These are phyloP conservation scores for Fusarium albosuccineum DNA, from an alignment of 2,329 filamentous ascomycete genomes.

Conservation along the genomic window DNA sequence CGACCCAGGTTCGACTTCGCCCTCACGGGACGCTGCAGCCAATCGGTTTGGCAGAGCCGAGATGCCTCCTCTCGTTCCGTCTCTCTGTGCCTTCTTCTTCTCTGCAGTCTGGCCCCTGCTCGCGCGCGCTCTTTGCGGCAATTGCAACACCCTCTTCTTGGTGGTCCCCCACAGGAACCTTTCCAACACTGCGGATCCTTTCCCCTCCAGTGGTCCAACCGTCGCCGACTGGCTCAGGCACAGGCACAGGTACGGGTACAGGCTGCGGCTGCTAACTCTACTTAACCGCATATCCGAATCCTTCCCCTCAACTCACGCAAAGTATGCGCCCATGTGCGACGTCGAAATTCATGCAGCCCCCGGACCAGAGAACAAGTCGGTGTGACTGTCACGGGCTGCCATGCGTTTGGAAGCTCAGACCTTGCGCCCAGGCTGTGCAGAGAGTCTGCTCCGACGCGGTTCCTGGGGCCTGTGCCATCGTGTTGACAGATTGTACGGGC, in stretches of 20 bases:
- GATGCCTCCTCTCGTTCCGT: slow-evolving; percentile 4
- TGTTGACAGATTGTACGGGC: slow-evolving; percentile 30
- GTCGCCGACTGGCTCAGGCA: slow-evolving; percentile 27
- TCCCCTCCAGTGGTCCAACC: slow-evolving; percentile 33
- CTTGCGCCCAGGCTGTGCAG: slow-evolving; percentile 36
- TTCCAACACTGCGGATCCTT: slow-evolving; percentile 36
- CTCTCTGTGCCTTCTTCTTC: slow-evolving; percentile 9
- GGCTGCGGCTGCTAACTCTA: slow-evolving; percentile 1
- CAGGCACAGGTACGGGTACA: slow-evolving; percentile 20
- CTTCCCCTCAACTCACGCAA: slow-evolving; percentile 30
- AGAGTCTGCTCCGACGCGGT: slow-evolving; percentile 13
- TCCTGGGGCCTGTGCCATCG: slow-evolving; percentile 25
- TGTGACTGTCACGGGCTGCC: slow-evolving; percentile 41
- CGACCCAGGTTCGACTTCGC: neutral
- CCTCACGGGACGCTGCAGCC: neutral
- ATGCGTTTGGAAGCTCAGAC: slow-evolving; percentile 41
- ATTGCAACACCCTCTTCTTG: slow-evolving; percentile 20
- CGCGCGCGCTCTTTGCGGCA: slow-evolving; percentile 34
- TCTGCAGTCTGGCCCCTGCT: slow-evolving; percentile 21
- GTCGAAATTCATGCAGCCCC: slow-evolving; percentile 45
- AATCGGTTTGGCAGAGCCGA: slow-evolving; percentile 17
- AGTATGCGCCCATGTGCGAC: slow-evolving; percentile 37
- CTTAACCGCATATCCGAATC: slow-evolving; percentile 26
- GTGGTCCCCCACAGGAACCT: slow-evolving; percentile 30
- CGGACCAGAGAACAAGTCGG: slow-evolving; percentile 43